Conservation (phyloP, 805 yeast species). For the Ogataea siamensis region DNA sequence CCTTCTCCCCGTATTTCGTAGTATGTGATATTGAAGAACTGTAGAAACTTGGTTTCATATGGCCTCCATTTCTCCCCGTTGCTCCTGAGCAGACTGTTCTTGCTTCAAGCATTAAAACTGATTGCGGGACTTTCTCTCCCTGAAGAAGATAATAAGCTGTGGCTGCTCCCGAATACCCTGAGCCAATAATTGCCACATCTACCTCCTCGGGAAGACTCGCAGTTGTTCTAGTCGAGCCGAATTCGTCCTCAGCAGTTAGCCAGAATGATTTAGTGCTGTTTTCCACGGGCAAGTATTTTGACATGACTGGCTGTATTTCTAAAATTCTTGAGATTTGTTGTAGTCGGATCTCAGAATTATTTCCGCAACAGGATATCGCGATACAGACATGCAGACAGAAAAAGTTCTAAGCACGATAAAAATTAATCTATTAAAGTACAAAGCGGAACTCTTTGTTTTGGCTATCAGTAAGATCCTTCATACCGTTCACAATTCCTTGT, state of each 20-base stretch:
- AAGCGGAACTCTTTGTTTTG: conserved; percentile 31
- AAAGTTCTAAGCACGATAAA: neutral
- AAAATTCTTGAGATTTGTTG: too few relatives aligned
- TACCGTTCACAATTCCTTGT: conserved; percentile 33
- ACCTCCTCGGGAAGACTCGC: conserved; percentile 33
- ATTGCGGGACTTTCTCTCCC: conserved; percentile 15
- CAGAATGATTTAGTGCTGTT: conserved; percentile 10
- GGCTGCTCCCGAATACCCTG: conserved; percentile 45
- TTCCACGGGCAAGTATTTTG: conserved; percentile 4
- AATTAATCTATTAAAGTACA: conserved; percentile 11
- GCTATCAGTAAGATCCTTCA: conserved; percentile 33
- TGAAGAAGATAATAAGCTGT: conserved; percentile 36
- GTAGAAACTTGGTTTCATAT: conserved; percentile 38
- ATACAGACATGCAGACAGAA: too few relatives aligned
- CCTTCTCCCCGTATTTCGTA: conserved; percentile 24
- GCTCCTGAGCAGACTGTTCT: conserved; percentile 41
- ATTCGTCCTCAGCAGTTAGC: conserved; percentile 8
- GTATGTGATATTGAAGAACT: conserved; percentile 16
- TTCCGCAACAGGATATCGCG: too few relatives aligned
- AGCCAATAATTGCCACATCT: conserved; percentile 42
- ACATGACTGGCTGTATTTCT: too few relatives aligned
- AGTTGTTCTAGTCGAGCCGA: conserved; percentile 17
- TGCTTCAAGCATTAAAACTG: conserved; percentile 35
- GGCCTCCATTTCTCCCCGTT: conserved; percentile 51
- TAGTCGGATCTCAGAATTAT: too few relatives aligned